Evolutionary conservation across 75 land plant species (phyloP).

Genomic region (Selaginella tamariscina): DNA sequence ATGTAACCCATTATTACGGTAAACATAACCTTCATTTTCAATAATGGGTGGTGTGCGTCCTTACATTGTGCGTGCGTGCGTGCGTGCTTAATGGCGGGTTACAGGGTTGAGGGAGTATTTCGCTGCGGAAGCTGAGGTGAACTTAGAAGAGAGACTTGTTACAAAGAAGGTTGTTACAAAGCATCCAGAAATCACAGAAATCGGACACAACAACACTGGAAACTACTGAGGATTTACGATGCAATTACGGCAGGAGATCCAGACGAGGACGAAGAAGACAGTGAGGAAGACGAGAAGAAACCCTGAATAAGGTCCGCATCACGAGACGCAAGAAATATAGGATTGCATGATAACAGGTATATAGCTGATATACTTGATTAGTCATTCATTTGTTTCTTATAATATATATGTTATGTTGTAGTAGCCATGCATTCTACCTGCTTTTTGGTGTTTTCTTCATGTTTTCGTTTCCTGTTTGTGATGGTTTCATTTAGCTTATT

Average conservation of each 20-base stretch:
- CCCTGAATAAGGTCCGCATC: conserved; percentile 13
- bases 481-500: neutral
- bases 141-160: conserved; percentile 1
- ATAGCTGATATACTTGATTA: neutral
- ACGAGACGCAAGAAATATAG: conserved; percentile 11
- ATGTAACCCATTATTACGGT: neutral
- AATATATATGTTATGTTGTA: neutral
- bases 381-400: neutral
- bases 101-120: conserved; percentile 79
- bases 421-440: no score
- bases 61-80: neutral
- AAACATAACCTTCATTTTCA: no score
- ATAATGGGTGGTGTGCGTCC: neutral
- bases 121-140: conserved; percentile 50
- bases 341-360: neutral
- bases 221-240: conserved; percentile 67
- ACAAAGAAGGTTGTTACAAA: neutral
- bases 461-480: neutral
- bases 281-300: conserved; percentile 43
- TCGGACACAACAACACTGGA: conserved; percentile 13
- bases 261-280: conserved; percentile 43
- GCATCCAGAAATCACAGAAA: neutral
- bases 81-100: conserved; percentile 4
- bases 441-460: neutral
- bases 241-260: conserved; percentile 56